These are phyloP conservation scores for Penicillium sp. DNA, from an alignment of 2,329 filamentous ascomycete genomes.

Conservation along the genomic window DNA sequence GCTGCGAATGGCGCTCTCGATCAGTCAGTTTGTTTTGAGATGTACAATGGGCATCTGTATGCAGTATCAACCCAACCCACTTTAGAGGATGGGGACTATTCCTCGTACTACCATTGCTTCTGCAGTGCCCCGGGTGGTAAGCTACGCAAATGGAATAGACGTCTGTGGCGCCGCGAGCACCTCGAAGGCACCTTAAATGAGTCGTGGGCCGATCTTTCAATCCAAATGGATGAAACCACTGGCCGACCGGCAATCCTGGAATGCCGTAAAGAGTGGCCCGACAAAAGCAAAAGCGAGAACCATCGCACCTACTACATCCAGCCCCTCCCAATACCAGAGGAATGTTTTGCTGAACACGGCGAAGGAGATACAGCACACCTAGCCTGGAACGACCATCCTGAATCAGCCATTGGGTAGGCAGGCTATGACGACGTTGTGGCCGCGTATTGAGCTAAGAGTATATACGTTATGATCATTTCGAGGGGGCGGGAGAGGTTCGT, in stretches of 20 bases:
- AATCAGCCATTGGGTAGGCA: slow-evolving; percentile 13
- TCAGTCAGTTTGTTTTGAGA: slow-evolving; percentile 68
- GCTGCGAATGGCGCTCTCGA: slow-evolving; percentile 56
- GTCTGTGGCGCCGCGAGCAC: slow-evolving; percentile 67
- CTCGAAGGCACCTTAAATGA: slow-evolving; percentile 69
- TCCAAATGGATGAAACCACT: slow-evolving; percentile 61
- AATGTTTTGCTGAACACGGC: slow-evolving; percentile 15
- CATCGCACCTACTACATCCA: slow-evolving; percentile 65
- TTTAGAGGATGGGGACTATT: slow-evolving; percentile 65
- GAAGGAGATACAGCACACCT: slow-evolving; percentile 1
- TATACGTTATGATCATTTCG: slow-evolving; percentile 18
- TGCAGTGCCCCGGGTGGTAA: slow-evolving; percentile 56
- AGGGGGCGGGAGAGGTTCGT: slow-evolving; percentile 8
- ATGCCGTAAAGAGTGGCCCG: slow-evolving; percentile 66
- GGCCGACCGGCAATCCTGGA: slow-evolving; percentile 64
- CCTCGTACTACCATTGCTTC: slow-evolving; percentile 67
- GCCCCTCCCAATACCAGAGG: slow-evolving; percentile 34
- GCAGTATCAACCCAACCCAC: slow-evolving; percentile 68
- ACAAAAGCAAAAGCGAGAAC: slow-evolving; percentile 57
- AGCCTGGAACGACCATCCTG: too few relatives aligned
- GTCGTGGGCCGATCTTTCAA: slow-evolving; percentile 66
- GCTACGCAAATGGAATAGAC: slow-evolving; percentile 40
- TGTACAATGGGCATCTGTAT: slow-evolving; percentile 66
- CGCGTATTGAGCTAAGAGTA: slow-evolving; percentile 11
- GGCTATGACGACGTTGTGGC: slow-evolving; percentile 26